Evolutionary conservation across 305 asterid genomes (phyloP), one percentile per base, ranked within the genome.

Genomic region (Ajuga reptans): DNA sequence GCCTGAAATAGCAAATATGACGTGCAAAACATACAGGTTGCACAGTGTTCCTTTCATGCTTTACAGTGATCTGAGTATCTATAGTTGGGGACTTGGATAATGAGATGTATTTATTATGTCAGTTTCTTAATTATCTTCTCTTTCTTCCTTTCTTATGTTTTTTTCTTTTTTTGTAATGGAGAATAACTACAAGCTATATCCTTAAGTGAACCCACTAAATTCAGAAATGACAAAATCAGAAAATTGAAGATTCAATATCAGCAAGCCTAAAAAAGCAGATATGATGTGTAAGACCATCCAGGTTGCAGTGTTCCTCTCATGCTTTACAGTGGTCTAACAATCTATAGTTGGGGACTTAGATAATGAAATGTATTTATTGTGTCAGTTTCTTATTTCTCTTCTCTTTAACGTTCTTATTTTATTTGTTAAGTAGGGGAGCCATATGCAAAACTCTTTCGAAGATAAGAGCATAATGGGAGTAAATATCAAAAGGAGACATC

Each of bases 131-230:
- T 21, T 21, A 1, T 21, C 27, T 21, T 21, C 1, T 21, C 27
- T 21, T 21, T 21, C 2, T 2, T 21, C 27, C 27, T 21, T 21
- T 21, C 27, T 21, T 21, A 21, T 21, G 1, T 21, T 21, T 21
- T 0, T 21, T 21, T 21, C 2, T 21, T 2, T 21, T 21, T 21
- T 31, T 68, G 50, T 51, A 65, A 72, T 11, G 59, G 36, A 66
- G 33, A 73, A 37, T 16, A 73, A 24, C 27, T 21, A 33, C 50
- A 21, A 10, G 56, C 17, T 50, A 42, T 55, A 72, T 68, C 60
- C 47, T 33, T 46, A 69, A 72, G 17, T 34, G 68, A 67, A 55
- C 18, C 37, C 56, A 66, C 72, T 69, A 77, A 72, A 27, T 2
- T 46, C 50, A 74, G 7, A 46, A 47, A 47, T 65, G 61, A 50